phyloP scores from a whole-genome alignment of 163 green algal genomes.

The Prototheca wickerhamii region DNA sequence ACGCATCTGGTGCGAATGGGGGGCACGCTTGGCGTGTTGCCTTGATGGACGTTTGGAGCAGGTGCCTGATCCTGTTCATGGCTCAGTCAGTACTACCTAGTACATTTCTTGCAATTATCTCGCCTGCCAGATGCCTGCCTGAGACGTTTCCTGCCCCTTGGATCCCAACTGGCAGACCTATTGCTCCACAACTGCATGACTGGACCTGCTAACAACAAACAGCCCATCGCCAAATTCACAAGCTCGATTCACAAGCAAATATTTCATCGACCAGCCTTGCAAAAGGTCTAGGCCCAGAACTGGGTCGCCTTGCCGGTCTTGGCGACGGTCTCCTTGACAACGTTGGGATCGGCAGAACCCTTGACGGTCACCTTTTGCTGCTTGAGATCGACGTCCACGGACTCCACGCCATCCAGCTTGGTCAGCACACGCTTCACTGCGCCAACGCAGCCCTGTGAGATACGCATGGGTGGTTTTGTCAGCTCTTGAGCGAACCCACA shows the following conservation, averaged over 20 bases:
- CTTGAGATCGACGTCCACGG: constrained; percentile 23
- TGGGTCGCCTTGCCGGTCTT: constrained; percentile 34
- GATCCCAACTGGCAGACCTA: too few relatives aligned
- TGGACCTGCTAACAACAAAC: too few relatives aligned
- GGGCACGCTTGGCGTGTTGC: too few relatives aligned
- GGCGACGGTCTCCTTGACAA: constrained; percentile 23
- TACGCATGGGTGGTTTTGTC: not conserved
- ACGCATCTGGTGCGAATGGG: too few relatives aligned
- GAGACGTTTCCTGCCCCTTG: too few relatives aligned
- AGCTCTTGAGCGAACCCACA: not conserved
- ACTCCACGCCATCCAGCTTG: constrained; percentile 24
- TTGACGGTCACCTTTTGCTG: constrained; percentile 23
- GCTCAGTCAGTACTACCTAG: not conserved
- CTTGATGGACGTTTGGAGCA: too few relatives aligned
- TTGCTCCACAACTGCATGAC: too few relatives aligned
- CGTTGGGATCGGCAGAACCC: constrained; percentile 2
- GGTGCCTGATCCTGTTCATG: too few relatives aligned
- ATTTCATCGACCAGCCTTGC: too few relatives aligned
- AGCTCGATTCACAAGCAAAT: too few relatives aligned
- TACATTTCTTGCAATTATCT: not conserved
- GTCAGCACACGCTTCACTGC: constrained; percentile 25
- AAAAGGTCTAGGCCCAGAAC: constrained; percentile 29
- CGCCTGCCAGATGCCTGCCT: not conserved
- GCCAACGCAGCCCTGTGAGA: constrained; percentile 27
- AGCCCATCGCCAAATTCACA: not conserved